Base-by-base conservation (phyloP, 2,329 filamentous ascomycete species). In the Zopfia rhizophila region DNA sequence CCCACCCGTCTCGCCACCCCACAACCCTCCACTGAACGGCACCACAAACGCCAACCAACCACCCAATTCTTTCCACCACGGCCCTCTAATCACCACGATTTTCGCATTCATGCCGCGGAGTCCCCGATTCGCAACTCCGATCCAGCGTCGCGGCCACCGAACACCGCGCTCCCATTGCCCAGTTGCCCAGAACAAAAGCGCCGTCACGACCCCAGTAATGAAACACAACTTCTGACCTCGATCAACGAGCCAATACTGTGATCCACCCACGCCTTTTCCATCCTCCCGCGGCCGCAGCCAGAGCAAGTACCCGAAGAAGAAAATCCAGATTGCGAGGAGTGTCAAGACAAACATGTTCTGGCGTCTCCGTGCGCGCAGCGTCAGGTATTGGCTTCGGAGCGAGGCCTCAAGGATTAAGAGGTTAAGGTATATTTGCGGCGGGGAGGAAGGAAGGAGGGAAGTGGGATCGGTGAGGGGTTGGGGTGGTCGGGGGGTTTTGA, bases 251-350 rank as follows among this genome's bases (percentile, higher is more conserved):
- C 93, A 97, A 79, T 99, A 99, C 40, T 96, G 91, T 11, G 88
- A 93, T 22, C 94, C 93, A 39, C 94, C 94, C 5, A 96, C 85
- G 25, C 93, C 93, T 57, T 83, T 86, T 56, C 93, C 93, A 77
- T 97, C 93, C 72, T 97, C 93, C 56, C 93, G 86, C n/a, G 92
- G 92, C n/a, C 91, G 89, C 56, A 97, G 82, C 78, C 96, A 97
- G 36, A 97, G 82, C 8, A 90, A 88, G 73, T 97, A 97, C 55
- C 86, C 86, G 74, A 97, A 97, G 63, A 88, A 88, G 51, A 83
- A 75, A 33, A 91, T 86, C 94, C 94, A 99, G 19, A 87, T 66
- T 3, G 83, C 82, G 19, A 99, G 82, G 8, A 96, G 79, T 13
- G 88, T 81, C 16, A 97, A 78, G 65, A 97, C 96, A 74, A 97